Base-by-base conservation (phyloP, 768 basidiomycete genomes). In the Amanita brunnescens region DNA sequence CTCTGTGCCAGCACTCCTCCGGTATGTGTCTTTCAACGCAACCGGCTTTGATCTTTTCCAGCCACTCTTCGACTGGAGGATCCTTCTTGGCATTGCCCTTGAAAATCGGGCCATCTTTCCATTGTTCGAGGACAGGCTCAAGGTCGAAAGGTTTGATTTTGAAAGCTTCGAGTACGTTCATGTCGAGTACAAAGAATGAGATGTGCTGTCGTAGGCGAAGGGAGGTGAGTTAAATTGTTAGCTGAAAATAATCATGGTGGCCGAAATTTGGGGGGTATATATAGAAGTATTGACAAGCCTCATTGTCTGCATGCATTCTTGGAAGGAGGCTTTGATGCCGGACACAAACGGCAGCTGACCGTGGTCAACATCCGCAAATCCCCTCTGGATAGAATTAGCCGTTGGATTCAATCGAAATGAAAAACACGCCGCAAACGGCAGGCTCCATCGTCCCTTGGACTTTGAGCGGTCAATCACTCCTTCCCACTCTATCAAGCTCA, bases 1-100 rank as follows among this genome's bases (percentile, higher is more conserved):
- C 85, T 58, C 85, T 85, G 70, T 87, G 80, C 87, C 87, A 89
- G 65, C 77, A 88, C 57, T 88, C 85, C 62, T 85, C 78, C 34
- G 87, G 87, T 21, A 90, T 76, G 46, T 83, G 79, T 55, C 81
- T 77, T 57, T 84, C 73, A 47, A 76, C 60, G 56, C 86, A 88
- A n/a, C 85, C 87, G 32, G 74, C 69, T 67, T 78, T 87, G 64
- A 89, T 83, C 57, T 77, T 68, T 47, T 80, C 72, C 48, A 90
- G 70, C 86, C 87, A 90, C 49, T 83, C 78, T 58, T 85, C 81
- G 41, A 90, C 80, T 0, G 81, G 71, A 29, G 67, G 67, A 63
- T 89, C 86, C 58, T 81, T 83, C 76, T 78, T 83, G 12, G 78
- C 67, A 56, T 81, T 80, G 16, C 87, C 87, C 52, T 70, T 66